Evolutionary conservation across 305 asterid species (phyloP), one percentile per base, ranked within the genome.

Genomic region (Rubia peregrina): DNA sequence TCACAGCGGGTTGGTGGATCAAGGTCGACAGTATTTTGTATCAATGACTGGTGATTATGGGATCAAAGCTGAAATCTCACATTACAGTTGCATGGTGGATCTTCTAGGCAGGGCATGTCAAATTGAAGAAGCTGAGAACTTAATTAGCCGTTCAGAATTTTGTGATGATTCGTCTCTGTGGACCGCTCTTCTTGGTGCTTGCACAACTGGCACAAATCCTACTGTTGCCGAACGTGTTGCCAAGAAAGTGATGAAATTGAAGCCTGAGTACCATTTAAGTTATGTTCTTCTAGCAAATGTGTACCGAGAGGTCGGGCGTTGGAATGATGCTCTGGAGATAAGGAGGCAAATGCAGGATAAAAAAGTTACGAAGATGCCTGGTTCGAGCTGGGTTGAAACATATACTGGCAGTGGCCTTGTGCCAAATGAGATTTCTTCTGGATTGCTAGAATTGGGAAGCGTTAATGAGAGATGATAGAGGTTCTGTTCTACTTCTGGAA

Each of bases 81-180:
- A 88, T 76, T 88, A 88, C 65, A 91, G 89, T 73, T 94, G 97
- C 83, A 86, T 89, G 95, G 89, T 91, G 69, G 93, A 89, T 83
- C 89, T 91, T 24, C 80, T 94, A 68, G 91, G 99, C 9, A 85
- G 99, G 67, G 89, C 85, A 0, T 87, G 90, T 46, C 75, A 83
- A 84, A 81, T 91, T 33, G 91, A 88, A 84, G 97, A 89, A 75
- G 96, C 95, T 41, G 98, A 88, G 75, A 81, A 77, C 64, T 79
- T 94, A 82, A 82, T 94, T 56, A 56, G 67, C 69, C 76, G 71
- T 36, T 74, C 95, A 10, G 85, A 77, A 42, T 88, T 85, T 67
- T 41, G 59, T 51, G 75, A 77, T 1, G 72, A 85, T 69, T 69
- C 88, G 5, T 85, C 95, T 43, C 90, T 94, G 30, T 94, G 99